Conservation (phyloP, 768 basidiomycete genomes). For the Clathrus columnatus region DNA sequence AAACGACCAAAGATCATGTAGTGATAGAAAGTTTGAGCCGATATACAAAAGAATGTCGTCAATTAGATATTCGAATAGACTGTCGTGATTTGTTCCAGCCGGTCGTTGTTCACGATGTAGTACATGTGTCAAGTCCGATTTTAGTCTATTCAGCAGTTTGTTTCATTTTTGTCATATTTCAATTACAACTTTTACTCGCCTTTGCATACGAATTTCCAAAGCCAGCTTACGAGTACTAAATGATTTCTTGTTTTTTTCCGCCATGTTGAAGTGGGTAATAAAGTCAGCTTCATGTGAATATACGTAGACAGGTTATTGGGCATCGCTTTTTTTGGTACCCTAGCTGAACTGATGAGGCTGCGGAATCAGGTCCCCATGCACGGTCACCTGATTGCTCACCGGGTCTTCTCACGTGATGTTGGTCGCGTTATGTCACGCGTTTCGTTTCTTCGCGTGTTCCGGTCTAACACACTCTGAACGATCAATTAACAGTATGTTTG, state of each 20-base stretch:
- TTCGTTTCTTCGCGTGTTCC: no score
- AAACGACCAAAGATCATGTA: neutral
- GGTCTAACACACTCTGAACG: no score
- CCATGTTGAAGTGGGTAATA: neutral
- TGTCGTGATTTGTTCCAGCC: neutral
- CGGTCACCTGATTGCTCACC: no score
- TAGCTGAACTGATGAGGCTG: no score
- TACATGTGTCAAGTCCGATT: neutral
- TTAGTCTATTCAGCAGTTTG: neutral
- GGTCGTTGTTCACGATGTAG: neutral
- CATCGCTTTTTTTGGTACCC: no score
- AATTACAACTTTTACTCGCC: neutral
- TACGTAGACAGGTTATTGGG: no score
- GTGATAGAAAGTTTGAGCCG: neutral
- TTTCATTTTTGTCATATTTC: neutral
- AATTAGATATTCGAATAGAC: neutral
- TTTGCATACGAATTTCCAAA: neutral
- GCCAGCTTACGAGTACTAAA: neutral
- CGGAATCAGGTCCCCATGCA: no score
- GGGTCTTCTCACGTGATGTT: no score
- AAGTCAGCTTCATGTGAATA: neutral
- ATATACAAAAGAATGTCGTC: neutral
- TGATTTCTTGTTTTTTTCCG: neutral
- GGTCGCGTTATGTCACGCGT: no score
- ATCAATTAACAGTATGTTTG: no score